Percentiles rank a stretch among this genome's conserved stretches.
These are phyloP conservation scores for Metschnikowia vanudenii DNA, from an alignment of 805 yeast species.

Conservation along the genomic window DNA sequence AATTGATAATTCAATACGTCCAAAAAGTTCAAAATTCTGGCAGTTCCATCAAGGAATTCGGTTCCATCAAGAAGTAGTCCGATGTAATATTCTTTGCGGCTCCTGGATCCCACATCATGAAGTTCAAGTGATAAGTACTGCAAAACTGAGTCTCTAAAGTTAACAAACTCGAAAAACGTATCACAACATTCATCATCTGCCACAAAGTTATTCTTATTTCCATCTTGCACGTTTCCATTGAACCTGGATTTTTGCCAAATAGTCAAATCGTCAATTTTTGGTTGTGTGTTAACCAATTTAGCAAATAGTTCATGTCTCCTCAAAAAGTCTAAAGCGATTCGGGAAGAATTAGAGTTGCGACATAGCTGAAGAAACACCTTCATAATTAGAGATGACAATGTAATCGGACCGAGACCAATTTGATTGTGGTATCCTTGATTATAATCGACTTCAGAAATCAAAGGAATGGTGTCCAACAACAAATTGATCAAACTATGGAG, in stretches of 20 bases:
- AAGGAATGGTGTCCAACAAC: constrained; percentile 46
- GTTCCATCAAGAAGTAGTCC: constrained; percentile 50
- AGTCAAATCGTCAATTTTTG: constrained; percentile 53
- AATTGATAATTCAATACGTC: constrained; percentile 62
- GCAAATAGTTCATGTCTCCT: constrained; percentile 52
- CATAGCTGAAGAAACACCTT: constrained; percentile 64
- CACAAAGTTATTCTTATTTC: constrained; percentile 31
- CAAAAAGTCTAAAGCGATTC: constrained; percentile 49
- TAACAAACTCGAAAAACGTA: constrained; percentile 59
- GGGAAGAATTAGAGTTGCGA: constrained; percentile 54
- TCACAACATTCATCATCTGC: constrained; percentile 39
- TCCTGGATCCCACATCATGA: constrained; percentile 51
- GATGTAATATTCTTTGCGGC: constrained; percentile 53
- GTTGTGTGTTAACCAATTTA: constrained; percentile 49
- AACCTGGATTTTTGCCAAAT: constrained; percentile 53
- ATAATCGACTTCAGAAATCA: constrained; percentile 39
- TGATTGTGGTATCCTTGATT: constrained; percentile 30
- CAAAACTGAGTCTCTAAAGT: constrained; percentile 57
- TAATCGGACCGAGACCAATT: constrained; percentile 54
- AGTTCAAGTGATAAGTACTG: constrained; percentile 72
- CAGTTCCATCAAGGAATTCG: constrained; percentile 55
- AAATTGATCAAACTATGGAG: constrained; percentile 53
- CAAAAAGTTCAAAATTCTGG: constrained; percentile 65
- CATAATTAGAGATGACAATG: constrained; percentile 55
- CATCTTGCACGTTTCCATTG: constrained; percentile 36